Percentiles rank a stretch among this genome's conserved stretches.
phyloP scores from a whole-genome alignment of 352 stramenopile genomes.

The Globisporangium apiculatum region DNA sequence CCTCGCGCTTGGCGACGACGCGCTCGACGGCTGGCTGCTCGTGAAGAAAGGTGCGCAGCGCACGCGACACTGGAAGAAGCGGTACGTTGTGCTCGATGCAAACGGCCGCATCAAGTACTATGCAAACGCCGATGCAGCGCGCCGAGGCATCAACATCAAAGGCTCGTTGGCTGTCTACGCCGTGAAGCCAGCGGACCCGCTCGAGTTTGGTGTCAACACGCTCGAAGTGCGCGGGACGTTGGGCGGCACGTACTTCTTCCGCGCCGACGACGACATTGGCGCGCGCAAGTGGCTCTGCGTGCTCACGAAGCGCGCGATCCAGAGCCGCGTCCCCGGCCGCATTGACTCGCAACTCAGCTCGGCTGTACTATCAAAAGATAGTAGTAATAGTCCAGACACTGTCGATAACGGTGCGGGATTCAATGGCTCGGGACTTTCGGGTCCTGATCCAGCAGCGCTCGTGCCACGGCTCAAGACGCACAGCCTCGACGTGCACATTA shows the following conservation, averaged over 20 bases:
- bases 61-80: constrained; percentile 81
- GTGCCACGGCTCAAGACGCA: constrained; percentile 45
- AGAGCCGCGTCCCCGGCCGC: constrained; percentile 53
- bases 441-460: background rate
- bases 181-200: constrained; percentile 62
- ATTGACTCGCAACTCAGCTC: constrained; percentile 50
- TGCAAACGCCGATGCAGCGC: constrained; percentile 66
- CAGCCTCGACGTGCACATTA: constrained; percentile 46
- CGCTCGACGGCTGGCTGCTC: constrained; percentile 68
- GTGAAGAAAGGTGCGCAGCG: constrained; percentile 71
- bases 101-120: constrained; percentile 78
- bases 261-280: constrained; percentile 67
- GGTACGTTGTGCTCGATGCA: constrained; percentile 65
- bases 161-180: constrained; percentile 67
- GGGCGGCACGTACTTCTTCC: constrained; percentile 78
- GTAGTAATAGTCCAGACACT: background rate
- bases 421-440: no score
- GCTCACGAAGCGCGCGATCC: constrained; percentile 75
- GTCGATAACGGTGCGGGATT: background rate
- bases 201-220: constrained; percentile 70
- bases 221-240: constrained; percentile 69
- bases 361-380: constrained; percentile 17
- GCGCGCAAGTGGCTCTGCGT: constrained; percentile 77
- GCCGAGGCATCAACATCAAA: constrained; percentile 74
- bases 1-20: constrained; percentile 56